These are phyloP conservation scores for Boletales sp. DNA, from an alignment of 768 basidiomycete genomes.

Conservation along the genomic window DNA sequence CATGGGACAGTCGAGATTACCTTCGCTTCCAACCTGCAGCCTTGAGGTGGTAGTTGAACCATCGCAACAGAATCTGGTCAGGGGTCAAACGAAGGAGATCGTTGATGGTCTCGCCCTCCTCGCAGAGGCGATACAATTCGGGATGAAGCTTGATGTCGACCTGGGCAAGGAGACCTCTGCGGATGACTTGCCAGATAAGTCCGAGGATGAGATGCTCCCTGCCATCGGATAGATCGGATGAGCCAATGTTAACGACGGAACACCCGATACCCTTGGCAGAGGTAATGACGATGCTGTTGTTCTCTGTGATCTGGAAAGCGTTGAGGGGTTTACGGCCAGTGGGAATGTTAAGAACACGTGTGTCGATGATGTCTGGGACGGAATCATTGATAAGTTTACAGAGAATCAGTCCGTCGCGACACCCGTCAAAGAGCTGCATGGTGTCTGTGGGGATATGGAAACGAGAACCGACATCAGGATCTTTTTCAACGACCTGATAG, in stretches of 20 bases:
- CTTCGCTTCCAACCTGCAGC: conserved; percentile 87
- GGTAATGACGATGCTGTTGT: conserved; percentile 99
- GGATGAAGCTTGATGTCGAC: conserved; percentile 99
- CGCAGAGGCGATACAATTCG: conserved; percentile 91
- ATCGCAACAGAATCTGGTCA: conserved; percentile 94
- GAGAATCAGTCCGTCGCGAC: conserved; percentile 90
- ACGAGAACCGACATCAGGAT: conserved; percentile 75
- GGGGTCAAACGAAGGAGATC: conserved; percentile 91
- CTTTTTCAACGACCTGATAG: conserved; percentile 82
- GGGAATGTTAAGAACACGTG: conserved; percentile 94
- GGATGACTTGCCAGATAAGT: conserved; percentile 98
- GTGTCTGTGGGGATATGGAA: conserved; percentile 93
- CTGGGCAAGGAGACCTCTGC: conserved; percentile 86
- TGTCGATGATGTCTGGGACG: conserved; percentile 98
- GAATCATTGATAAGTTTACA: conserved; percentile 99
- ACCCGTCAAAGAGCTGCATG: conserved; percentile 98
- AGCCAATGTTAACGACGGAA: conserved; percentile 97
- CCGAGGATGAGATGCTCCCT: conserved; percentile 96
- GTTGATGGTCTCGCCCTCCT: conserved; percentile 96
- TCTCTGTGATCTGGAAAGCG: conserved; percentile 98
- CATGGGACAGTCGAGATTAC: conserved; percentile 35
- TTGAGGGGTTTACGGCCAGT: conserved; percentile 79
- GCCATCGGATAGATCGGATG: conserved; percentile 87
- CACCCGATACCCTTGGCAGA: conserved; percentile 98
- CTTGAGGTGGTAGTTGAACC: conserved; percentile 99